These are phyloP conservation scores for Diplogelasinospora grovesii DNA, from an alignment of 495 filamentous ascomycete genomes.

Conservation along the genomic window DNA sequence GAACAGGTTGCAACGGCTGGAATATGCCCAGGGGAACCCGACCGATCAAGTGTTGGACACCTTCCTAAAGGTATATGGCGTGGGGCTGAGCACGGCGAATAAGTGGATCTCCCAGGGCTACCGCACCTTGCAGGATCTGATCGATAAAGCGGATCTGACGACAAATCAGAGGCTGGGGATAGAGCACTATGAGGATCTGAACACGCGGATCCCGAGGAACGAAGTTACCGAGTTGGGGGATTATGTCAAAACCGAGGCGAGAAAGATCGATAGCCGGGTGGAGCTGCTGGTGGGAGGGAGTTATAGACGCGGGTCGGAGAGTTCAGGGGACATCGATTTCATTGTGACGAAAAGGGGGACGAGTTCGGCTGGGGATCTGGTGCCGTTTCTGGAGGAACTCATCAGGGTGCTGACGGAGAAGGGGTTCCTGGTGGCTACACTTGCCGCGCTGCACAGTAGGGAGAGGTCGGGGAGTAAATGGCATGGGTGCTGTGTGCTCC, in stretches of 20 bases:
- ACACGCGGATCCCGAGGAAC: conserved; percentile 68
- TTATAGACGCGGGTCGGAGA: conserved; percentile 71
- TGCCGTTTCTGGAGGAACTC: conserved; percentile 59
- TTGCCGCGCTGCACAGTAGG: conserved; percentile 33
- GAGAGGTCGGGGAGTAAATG: conserved; percentile 58
- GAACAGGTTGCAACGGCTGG: conserved; percentile 65
- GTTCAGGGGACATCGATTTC: conserved; percentile 78
- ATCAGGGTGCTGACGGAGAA: conserved; percentile 52
- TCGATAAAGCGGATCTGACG: conserved; percentile 56
- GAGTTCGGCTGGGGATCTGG: conserved; percentile 50
- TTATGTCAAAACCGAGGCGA: conserved; percentile 57
- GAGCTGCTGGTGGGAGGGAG: conserved; percentile 74
- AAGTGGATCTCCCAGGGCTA: conserved; percentile 76
- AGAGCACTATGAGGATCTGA: conserved; percentile 76
- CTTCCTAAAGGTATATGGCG: conserved; percentile 78
- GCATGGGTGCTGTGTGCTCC: conserved; percentile 78
- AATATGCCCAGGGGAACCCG: conserved; percentile 57
- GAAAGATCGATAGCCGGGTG: conserved; percentile 49
- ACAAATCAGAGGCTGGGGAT: conserved; percentile 72
- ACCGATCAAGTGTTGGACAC: conserved; percentile 54
- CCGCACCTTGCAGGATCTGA: conserved; percentile 67
- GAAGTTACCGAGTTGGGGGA: conserved; percentile 69
- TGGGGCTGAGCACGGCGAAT: conserved; percentile 60
- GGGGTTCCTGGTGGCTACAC: conserved; percentile 51
- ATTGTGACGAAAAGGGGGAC: conserved; percentile 71